Percentiles rank a stretch among this genome's conserved stretches.
phyloP scores from a whole-genome alignment of 2,329 filamentous ascomycete species.

The Scedosporium boydii region DNA sequence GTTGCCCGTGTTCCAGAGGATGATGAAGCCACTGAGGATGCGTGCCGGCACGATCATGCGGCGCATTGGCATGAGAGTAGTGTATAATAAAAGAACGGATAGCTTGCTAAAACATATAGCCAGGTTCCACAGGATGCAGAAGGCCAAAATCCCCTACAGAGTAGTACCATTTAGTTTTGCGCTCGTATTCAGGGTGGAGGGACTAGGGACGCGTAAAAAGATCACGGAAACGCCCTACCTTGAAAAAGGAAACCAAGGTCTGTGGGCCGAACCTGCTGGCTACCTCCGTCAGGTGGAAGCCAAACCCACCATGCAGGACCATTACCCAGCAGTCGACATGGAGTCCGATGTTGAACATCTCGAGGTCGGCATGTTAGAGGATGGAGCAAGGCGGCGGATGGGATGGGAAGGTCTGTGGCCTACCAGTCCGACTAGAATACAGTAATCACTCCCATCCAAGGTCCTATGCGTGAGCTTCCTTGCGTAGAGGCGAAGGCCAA shows the following conservation, averaged over 20 bases:
- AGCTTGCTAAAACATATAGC: constrained; percentile 4
- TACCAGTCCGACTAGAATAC: constrained; percentile 7
- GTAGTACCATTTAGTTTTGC: background rate
- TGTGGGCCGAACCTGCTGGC: constrained; percentile 6
- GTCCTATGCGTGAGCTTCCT: background rate
- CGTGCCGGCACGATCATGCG: background rate
- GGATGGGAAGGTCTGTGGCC: background rate
- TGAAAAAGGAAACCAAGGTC: constrained; percentile 6
- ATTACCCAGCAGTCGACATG: constrained; percentile 6
- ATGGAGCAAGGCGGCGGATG: background rate
- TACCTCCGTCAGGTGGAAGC: constrained; percentile 7
- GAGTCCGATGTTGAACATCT: constrained; percentile 8
- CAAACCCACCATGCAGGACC: constrained; percentile 7
- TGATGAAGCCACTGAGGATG: background rate
- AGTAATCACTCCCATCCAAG: constrained; percentile 6
- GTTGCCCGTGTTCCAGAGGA: constrained; percentile 2
- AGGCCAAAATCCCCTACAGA: constrained; percentile 1
- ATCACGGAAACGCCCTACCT: background rate
- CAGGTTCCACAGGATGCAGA: constrained; percentile 2
- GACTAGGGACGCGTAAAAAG: background rate
- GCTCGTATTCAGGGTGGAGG: background rate
- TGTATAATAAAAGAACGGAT: constrained; percentile 3
- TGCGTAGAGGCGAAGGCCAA: constrained; percentile 2
- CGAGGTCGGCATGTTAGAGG: background rate
- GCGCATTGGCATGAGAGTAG: background rate